These are phyloP conservation scores for Zoysia matrella DNA, from an alignment of 202 grass and related monocot species.

Conservation along the genomic window DNA sequence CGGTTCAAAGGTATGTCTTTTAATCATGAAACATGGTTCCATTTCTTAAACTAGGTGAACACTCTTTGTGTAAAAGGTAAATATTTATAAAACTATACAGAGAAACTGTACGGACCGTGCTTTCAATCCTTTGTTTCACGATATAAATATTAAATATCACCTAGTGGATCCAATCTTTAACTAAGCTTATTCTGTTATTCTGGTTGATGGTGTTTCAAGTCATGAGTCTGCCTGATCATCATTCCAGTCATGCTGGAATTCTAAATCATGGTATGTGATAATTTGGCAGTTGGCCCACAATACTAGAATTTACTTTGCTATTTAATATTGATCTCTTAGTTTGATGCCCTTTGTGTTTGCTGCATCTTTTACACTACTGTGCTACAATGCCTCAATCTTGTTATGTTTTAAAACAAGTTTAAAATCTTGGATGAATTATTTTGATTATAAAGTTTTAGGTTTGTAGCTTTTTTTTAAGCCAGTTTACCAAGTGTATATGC, in stretches of 20 bases:
- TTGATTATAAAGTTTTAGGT: background rate
- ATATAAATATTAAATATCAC: background rate
- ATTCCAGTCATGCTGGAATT: slow-evolving; percentile 4
- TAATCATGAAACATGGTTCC: slow-evolving; percentile 21
- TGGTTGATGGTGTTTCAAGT: background rate
- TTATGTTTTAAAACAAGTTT: background rate
- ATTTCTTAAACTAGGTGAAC: slow-evolving; percentile 16
- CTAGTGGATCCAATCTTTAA: background rate
- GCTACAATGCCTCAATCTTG: slow-evolving; percentile 13
- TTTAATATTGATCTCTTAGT: background rate
- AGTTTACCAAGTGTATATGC: background rate
- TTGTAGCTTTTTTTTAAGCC: slow-evolving; percentile 2
- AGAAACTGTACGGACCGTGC: background rate
- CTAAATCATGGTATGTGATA: slow-evolving; percentile 10
- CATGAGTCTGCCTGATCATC: background rate
- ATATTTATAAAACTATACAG: slow-evolving; percentile 6
- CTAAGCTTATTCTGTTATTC: background rate
- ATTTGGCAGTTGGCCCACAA: background rate
- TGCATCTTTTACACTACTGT: background rate
- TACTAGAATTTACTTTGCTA: background rate
- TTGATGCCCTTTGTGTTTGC: background rate
- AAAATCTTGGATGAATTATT: background rate
- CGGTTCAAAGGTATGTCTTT: slow-evolving; percentile 45
- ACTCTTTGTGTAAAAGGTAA: background rate
- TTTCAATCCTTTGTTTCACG: slow-evolving; percentile 14